Base-by-base conservation (phyloP, 495 filamentous ascomycete genomes). In the Penicillium verhagenii region DNA sequence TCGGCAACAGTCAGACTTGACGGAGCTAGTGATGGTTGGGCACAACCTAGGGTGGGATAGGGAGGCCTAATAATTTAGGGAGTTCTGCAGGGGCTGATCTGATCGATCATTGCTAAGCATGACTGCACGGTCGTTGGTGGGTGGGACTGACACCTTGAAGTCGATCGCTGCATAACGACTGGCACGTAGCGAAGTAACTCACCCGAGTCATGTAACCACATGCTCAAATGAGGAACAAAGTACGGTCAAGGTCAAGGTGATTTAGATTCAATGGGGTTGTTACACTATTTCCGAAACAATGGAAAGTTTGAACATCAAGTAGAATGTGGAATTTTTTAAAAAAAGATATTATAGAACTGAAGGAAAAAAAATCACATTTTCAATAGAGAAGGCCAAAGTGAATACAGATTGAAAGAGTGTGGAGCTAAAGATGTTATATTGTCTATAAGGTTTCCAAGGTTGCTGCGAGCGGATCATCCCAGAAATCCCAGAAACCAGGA, bases 401-500 rank as follows among this genome's bases (percentile, higher is more conserved):
- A n/a, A n/a, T n/a, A n/a, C n/a, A n/a, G n/a, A n/a, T n/a, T n/a
- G n/a, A n/a, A n/a, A n/a, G n/a, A 20, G 28, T 35, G 46, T 33
- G 46, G 26, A 48, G 18, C 16, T 24, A 20, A 11, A 45, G 14
- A 39, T 39, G 13, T 19, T 18, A 10, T 11, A 14, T 21, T 38
- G 11, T 13, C 18, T 16, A 35, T 35, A 35, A 35, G 14, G 29
- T 38, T 37, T 37, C 26, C 19, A 47, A 29, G 44, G n/a, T 26
- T 26, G n/a, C 23, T 6, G 28, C 18, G 43, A 35, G 26, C 26
- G 29, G 46, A 48, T 48, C 46, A 13, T 48, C 46, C 46, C 59
- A 51, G 54, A 35, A 46, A 13, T 48, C 46, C 46, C 59, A 51
- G 54, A 35, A 46, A 57, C 58, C 58, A 53, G 54, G 58, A 43